Evolutionary conservation across 768 basidiomycete species (phyloP), one percentile per base, ranked within the genome.

Genomic region (Termitomyces sp.): DNA sequence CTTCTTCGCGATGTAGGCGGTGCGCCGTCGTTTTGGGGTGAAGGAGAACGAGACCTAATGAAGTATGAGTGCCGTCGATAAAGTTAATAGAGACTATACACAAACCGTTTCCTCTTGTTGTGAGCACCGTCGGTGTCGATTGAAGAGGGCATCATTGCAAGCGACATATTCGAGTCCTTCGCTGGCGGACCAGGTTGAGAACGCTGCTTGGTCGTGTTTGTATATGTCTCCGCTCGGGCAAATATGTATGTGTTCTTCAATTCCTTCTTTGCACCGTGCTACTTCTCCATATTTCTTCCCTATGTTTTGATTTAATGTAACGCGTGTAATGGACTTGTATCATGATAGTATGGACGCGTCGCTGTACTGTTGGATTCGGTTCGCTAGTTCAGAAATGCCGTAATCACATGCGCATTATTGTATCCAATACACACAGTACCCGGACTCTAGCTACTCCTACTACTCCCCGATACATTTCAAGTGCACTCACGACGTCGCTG

Each of bases 101-200:
- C 63, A 23, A 58, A 78, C 80, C 80, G 75, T 64, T 82, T 83
- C 52, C 82, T 71, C 65, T 79, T 82, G 64, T 75, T 71, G 27
- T 70, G 64, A 16, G 64, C 41, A 40, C 62, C 64, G 39, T 76
- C 73, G 7, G 65, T 58, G 29, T 62, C 52, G 29, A 62, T 43
- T 15, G 62, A 46, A 45, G 72, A 64, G 22, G 57, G 64, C 66
- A 71, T 69, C 32, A 71, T 70, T 46, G 72, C 70, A 47, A 74
- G 71, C 50, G 78, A 73, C 77, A 81, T 79, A 52, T 62, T 56
- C 50, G 49, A 54, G 31, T 50, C 40, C 15, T 31, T 43, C 38
- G 52, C 51, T 50, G 51, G 47, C 39, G 36, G 55, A 32, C 31
- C 32, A 54, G 41, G 57, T 54, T 44, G 57, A 52, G 51, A 23